Conservation (phyloP, 2,329 filamentous ascomycete genomes). For the Colletotrichum limetticola region DNA sequence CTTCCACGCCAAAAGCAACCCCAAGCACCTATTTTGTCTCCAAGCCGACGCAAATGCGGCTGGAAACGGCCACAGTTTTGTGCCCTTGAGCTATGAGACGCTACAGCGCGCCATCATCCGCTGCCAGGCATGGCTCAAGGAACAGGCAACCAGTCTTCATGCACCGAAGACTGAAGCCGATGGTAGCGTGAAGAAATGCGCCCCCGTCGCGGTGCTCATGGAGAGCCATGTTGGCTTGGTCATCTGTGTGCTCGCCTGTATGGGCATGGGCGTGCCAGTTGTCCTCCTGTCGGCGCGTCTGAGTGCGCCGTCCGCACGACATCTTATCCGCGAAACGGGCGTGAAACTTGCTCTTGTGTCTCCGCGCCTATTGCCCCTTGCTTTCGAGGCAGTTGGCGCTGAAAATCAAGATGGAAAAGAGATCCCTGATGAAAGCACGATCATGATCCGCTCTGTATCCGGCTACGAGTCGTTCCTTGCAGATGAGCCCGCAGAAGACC, state of each 20-base stretch:
- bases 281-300: slow-evolving; percentile 36
- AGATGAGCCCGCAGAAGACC: slow-evolving; percentile 36
- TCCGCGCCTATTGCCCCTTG: too few species aligned
- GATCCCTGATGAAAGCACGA: too few species aligned
- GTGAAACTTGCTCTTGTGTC: too few species aligned
- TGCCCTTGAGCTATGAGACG: slow-evolving; percentile 36
- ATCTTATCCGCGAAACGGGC: slow-evolving; percentile 26
- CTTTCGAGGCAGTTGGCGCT: too few species aligned
- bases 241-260: slow-evolving; percentile 40
- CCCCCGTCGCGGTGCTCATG: slow-evolving; percentile 42
- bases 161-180: slow-evolving; percentile 1
- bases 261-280: slow-evolving; percentile 40
- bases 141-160: slow-evolving; percentile 17
- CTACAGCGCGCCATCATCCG: slow-evolving; percentile 37
- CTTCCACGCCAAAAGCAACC: slow-evolving; percentile 42
- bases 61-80: background rate
- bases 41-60: slow-evolving; percentile 36
- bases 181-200: slow-evolving; percentile 22
- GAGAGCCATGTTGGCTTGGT: slow-evolving; percentile 44
- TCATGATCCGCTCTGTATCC: too few species aligned
- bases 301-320: slow-evolving; percentile 30
- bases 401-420: too few species aligned
- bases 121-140: slow-evolving; percentile 36
- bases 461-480: too few species aligned
- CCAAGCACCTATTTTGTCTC: slow-evolving; percentile 40